Conservation (phyloP, 2,329 filamentous ascomycete species). For the Cryphonectria nitschkei region DNA sequence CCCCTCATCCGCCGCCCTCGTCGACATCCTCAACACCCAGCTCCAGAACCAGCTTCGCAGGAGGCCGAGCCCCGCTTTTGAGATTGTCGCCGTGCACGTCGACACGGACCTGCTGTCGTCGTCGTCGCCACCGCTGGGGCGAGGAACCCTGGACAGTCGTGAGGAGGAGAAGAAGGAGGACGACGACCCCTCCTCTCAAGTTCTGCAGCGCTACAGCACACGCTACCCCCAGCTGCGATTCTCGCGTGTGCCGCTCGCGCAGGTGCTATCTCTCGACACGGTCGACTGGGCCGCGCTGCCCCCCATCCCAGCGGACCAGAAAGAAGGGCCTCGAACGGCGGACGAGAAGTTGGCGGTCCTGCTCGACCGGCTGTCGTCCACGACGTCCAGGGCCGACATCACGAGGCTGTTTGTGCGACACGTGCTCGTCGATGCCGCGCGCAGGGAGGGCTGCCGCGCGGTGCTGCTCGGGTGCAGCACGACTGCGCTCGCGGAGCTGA, state of each 20-base stretch:
- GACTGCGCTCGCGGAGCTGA: slow-evolving; percentile 82
- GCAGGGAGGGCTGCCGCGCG: slow-evolving; percentile 63
- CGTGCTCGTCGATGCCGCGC: slow-evolving; percentile 69
- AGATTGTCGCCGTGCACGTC: slow-evolving; percentile 64
- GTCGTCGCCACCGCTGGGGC: slow-evolving; percentile 16
- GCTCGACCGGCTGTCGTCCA: slow-evolving; percentile 66
- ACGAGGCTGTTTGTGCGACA: slow-evolving; percentile 71
- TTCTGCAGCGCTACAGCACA: slow-evolving; percentile 58
- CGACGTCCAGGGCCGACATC: slow-evolving; percentile 77
- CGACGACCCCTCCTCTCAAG: slow-evolving; percentile 41
- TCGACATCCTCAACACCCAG: slow-evolving; percentile 75
- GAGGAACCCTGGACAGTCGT: too few relatives aligned
- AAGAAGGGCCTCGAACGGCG: slow-evolving; percentile 11
- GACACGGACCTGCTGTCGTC: slow-evolving; percentile 44
- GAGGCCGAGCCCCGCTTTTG: slow-evolving; percentile 68
- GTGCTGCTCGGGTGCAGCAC: slow-evolving; percentile 86
- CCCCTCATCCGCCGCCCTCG: slow-evolving; percentile 74
- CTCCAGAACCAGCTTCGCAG: slow-evolving; percentile 66
- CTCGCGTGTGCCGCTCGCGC: slow-evolving; percentile 64
- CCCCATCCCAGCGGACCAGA: slow-evolving; percentile 27
- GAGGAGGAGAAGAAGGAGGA: slow-evolving; percentile 18
- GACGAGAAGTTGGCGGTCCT: slow-evolving; percentile 55
- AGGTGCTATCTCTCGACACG: slow-evolving; percentile 55
- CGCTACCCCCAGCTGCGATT: slow-evolving; percentile 71
- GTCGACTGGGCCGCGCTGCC: slow-evolving; percentile 59